A percentile compares a stretch with the other conserved stretches of the same genome.
phyloP scores from a whole-genome alignment of 345 rosid genomes.

The Euclidium syriacum region DNA sequence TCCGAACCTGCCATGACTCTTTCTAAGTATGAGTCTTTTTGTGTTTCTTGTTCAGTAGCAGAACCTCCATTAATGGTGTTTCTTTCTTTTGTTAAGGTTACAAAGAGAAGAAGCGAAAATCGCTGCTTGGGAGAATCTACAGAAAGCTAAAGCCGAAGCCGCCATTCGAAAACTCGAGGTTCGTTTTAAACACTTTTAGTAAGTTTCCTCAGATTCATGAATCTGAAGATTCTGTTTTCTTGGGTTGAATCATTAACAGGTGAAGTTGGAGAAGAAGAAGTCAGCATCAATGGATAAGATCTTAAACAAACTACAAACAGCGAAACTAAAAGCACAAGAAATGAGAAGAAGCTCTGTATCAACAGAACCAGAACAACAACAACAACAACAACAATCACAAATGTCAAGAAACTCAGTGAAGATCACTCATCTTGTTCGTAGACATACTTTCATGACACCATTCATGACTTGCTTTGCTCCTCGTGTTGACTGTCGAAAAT shows the following conservation, averaged over 20 bases:
- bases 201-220: neutral
- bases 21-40: constrained; percentile 44
- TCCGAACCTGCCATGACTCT: constrained; percentile 51
- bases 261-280: constrained; percentile 87
- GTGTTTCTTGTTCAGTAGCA: neutral
- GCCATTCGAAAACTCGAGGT: constrained; percentile 92
- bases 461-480: constrained; percentile 55
- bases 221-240: too few species aligned
- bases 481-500: constrained; percentile 34
- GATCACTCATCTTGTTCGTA: constrained; percentile 35
- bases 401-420: constrained; percentile 35
- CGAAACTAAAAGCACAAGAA: constrained; percentile 63
- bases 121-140: constrained; percentile 93
- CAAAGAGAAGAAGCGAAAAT: constrained; percentile 91
- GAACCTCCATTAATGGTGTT: too few species aligned
- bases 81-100: constrained; percentile 40
- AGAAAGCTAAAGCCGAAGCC: constrained; percentile 98
- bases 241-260: constrained; percentile 34
- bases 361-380: constrained; percentile 19
- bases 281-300: constrained; percentile 81
- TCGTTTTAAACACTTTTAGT: neutral
- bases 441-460: constrained; percentile 29
- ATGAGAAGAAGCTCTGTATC: constrained; percentile 57
- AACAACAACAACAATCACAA: constrained; percentile 26
- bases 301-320: constrained; percentile 55